Percentiles rank a stretch among this genome's conserved stretches.
phyloP scores from a whole-genome alignment of 225 moss, liverwort and hornwort genomes.

The Pseudoscleropodium purum region DNA sequence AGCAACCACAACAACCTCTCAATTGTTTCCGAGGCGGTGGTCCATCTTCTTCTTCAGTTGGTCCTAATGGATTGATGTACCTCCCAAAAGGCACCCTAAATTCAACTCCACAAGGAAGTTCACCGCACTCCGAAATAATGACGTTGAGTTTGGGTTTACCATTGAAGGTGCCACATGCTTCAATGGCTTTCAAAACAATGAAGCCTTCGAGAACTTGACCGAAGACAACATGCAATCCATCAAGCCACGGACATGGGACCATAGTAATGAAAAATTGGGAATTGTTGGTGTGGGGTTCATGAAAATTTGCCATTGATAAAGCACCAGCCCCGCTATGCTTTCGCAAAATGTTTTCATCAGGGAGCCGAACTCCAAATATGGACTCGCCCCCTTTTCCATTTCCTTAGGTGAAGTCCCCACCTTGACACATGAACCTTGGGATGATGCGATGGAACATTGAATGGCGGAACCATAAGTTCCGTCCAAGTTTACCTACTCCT shows the following conservation, averaged over 20 bases:
- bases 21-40: background rate
- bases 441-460: slow-evolving; percentile 63
- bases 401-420: slow-evolving; percentile 59
- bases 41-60: background rate
- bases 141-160: slow-evolving; percentile 53
- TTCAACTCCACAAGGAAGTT: background rate
- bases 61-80: background rate
- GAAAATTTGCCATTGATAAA: slow-evolving; percentile 67
- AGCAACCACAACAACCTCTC: slow-evolving; percentile 16
- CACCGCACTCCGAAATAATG: slow-evolving; percentile 32
- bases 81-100: background rate
- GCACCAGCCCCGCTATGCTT: slow-evolving; percentile 37
- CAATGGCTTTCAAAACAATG: slow-evolving; percentile 32
- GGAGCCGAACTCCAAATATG: slow-evolving; percentile 32
- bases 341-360: slow-evolving; percentile 40
- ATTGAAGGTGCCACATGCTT: slow-evolving; percentile 19
- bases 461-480: slow-evolving; percentile 27
- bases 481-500: slow-evolving; percentile 29
- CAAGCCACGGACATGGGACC: slow-evolving; percentile 60
- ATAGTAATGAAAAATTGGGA: slow-evolving; percentile 74
- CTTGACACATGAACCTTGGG: slow-evolving; percentile 63
- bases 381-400: slow-evolving; percentile 66
- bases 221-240: slow-evolving; percentile 52
- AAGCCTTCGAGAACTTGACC: slow-evolving; percentile 49
- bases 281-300: slow-evolving; percentile 34